phyloP scores from a whole-genome alignment of 129 eudicot genomes.

The Saussurea involucrata region DNA sequence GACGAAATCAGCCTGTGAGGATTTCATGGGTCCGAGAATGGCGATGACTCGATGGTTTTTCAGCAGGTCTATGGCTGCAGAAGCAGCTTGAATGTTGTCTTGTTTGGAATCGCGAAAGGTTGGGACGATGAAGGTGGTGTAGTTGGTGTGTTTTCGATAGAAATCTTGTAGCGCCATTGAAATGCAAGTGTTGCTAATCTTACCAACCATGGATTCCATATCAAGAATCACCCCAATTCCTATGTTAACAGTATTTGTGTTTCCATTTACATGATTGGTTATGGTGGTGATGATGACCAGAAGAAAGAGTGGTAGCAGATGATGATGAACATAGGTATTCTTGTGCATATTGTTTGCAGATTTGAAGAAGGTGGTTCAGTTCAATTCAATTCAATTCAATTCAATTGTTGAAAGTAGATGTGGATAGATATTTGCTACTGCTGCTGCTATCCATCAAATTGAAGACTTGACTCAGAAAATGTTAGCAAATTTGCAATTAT shows the following conservation, averaged over 20 bases:
- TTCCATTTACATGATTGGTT: not conserved
- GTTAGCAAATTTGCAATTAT: not conserved
- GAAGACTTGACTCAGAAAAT: not conserved
- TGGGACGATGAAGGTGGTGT: conserved; percentile 23
- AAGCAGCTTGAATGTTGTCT: conserved; percentile 43
- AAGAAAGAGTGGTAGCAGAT: not conserved
- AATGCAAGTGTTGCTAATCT: conserved; percentile 33
- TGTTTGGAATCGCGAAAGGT: conserved; percentile 35
- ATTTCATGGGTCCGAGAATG: conserved; percentile 46
- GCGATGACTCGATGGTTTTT: conserved; percentile 41
- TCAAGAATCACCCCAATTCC: conserved; percentile 43
- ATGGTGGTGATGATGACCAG: not conserved
- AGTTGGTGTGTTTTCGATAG: conserved; percentile 7
- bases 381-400: no score
- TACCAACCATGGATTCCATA: conserved; percentile 15
- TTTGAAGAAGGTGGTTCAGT: not conserved
- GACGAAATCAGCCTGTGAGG: conserved; percentile 48
- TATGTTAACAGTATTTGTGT: not conserved
- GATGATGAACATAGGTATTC: not conserved
- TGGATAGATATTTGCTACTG: not conserved
- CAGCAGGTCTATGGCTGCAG: conserved; percentile 48
- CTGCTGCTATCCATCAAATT: not conserved
- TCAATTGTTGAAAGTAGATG: not conserved
- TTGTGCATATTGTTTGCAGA: not conserved
- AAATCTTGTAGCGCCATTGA: conserved; percentile 43